Evolutionary conservation across 2,329 filamentous ascomycete genomes (phyloP).

Genomic region (Nemania serpens): DNA sequence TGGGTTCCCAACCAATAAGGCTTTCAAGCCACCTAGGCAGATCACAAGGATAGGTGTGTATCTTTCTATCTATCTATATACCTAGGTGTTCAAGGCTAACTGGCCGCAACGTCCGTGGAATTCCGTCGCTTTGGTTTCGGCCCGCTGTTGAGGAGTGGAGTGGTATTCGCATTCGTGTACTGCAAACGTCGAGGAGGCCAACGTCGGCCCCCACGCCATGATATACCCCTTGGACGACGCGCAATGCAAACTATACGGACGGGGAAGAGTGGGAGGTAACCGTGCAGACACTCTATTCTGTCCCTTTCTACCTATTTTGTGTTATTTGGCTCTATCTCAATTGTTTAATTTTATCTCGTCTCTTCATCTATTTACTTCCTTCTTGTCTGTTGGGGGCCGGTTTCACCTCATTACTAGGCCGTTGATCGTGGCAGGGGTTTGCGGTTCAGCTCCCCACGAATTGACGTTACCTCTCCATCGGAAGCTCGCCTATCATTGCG

Average conservation of each 20-base stretch:
- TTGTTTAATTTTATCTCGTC: neutral
- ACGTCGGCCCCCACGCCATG: slow-evolving; percentile 1
- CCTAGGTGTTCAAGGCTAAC: neutral
- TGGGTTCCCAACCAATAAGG: neutral
- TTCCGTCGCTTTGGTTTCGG: no score
- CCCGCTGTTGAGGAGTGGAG: no score
- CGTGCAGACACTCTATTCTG: no score
- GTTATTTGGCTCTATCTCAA: neutral
- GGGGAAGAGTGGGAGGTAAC: slow-evolving; percentile 19
- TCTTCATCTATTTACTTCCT: neutral
- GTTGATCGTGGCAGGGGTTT: neutral
- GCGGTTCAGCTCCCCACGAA: slow-evolving; percentile 8
- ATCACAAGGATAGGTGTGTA: slow-evolving; percentile 8
- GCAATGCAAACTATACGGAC: slow-evolving; percentile 11
- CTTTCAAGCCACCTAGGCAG: neutral
- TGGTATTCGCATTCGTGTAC: neutral
- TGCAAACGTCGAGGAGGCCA: neutral
- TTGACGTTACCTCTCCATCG: slow-evolving; percentile 10
- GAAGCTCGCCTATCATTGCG: slow-evolving; percentile 7
- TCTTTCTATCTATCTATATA: slow-evolving; percentile 1
- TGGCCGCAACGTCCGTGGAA: neutral
- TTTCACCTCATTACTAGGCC: slow-evolving; percentile 10
- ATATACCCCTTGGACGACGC: neutral
- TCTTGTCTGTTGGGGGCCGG: slow-evolving; percentile 16
- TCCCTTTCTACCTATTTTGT: neutral